Evolutionary conservation across 2,329 filamentous ascomycete species (phyloP), one percentile per base, ranked within the genome.

Genomic region (Paradendryphiella salina): DNA sequence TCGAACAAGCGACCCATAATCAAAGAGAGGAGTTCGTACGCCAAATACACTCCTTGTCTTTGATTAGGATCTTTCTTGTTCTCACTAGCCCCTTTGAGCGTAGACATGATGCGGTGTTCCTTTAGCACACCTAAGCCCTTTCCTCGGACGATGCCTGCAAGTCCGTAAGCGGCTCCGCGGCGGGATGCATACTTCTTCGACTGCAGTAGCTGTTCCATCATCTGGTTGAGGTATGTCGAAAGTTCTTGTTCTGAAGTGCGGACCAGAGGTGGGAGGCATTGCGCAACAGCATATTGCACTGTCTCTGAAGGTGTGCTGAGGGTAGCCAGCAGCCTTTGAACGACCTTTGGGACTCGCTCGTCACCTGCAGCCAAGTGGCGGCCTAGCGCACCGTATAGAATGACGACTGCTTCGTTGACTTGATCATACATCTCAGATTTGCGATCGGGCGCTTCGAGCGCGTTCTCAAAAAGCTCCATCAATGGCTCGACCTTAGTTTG

Each of bases 321-420:
- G 5, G 95, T 96, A 17, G 85, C 84, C 48, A 99, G 80, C 17
- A 99, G 80, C 56, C 91, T 85, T 61, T 93, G 87, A 42, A 99
- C 86, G 37, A 99, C 94, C 49, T 88, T 85, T 1, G 92, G 90
- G 40, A 97, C 84, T 65, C 95, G 92, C 59, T 85, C 77, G 71
- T 99, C 94, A n/a, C 91, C 90, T 6, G 85, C 75, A 60, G 88
- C 84, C 52, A 99, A 77, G 77, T 99, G 94, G 43, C 89, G 85
- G 35, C 92, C 94, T 31, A 99, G 78, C 43, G 95, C 93, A 70
- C 94, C 94, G 65, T 99, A 99, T 71, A 99, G 87, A 63, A 99
- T 94, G 62, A 99, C 92, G 44, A 99, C 92, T 14, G 95, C 94
- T 75, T 99, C 94, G 63, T 96, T 96, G 57, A 97, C 88, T 52